Percentiles rank a stretch among this genome's conserved stretches.
Conservation (phyloP, 179 eudicot species). For the Beta macrorhiza region DNA sequence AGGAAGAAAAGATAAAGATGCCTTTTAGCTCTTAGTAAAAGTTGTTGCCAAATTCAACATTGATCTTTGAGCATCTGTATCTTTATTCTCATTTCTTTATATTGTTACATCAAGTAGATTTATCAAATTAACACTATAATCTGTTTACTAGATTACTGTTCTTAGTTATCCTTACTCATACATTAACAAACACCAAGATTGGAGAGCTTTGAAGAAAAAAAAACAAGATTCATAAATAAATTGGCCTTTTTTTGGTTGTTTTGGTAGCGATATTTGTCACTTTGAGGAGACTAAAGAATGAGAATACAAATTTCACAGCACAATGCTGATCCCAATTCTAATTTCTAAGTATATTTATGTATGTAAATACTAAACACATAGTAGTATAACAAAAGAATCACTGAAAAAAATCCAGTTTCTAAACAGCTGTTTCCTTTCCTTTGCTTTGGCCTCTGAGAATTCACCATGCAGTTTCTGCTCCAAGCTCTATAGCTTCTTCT, state of each 20-base stretch:
- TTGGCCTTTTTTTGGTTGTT: not conserved
- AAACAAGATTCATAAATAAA: too few species aligned
- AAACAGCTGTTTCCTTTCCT: not conserved
- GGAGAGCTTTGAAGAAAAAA: too few species aligned
- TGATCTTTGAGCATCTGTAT: too few species aligned
- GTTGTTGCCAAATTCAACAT: too few species aligned
- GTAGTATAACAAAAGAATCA: not conserved
- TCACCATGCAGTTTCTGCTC: not conserved
- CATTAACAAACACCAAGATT: too few species aligned
- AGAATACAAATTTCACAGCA: conserved; percentile 4
- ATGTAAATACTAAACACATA: conserved; percentile 26
- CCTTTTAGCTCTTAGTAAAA: not conserved
- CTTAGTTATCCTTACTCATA: too few species aligned
- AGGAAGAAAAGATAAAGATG: too few species aligned
- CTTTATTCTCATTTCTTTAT: too few species aligned
- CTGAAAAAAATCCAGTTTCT: not conserved
- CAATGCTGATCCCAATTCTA: not conserved
- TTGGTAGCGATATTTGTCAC: not conserved
- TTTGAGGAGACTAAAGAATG: not conserved
- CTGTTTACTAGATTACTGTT: too few species aligned
- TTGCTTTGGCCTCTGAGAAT: conserved; percentile 11
- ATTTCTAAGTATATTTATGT: not conserved
- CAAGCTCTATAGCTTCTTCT: not conserved
- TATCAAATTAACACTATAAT: too few species aligned
- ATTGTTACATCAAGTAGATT: too few species aligned